Base-by-base conservation (phyloP, 2,329 filamentous ascomycete species). In the Catunica adiposa region DNA sequence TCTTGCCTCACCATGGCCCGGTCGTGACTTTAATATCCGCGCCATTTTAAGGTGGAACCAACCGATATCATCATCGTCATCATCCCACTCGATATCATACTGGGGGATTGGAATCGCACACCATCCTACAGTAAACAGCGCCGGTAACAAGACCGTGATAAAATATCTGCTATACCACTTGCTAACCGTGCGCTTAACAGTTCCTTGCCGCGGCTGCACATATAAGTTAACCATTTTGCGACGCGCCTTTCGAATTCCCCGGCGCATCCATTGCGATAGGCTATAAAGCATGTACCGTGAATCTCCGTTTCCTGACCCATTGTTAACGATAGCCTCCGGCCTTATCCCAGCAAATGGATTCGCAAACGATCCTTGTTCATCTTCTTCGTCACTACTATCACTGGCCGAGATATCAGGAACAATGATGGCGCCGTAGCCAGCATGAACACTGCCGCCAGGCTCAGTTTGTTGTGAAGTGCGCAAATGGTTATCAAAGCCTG, bases 61-160 rank as follows among this genome's bases (percentile, higher is more conserved):
- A 22, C n/a, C 20, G 6, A 22, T 60, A 34, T 62, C 63, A 54
- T 69, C 66, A 50, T 70, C 67, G 57, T 72, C 68, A 38, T 73
- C 68, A 56, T 70, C 66, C 50, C 50, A 52, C 1, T 69, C 69
- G 17, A 83, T 64, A 1, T 74, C 70, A 62, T 82, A 83, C 62
- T 82, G 76, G 20, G 81, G 81, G 59, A 84, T 79, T 0, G 81
- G 81, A 50, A 84, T 62, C 2, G 80, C 75, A 62, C 79, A 83
- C 81, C 81, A 84, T 11, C 71, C 71, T 62, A 78, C 63, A 65
- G 81, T 79, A 69, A 83, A 66, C 48, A 67, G 64, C 47, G 81
- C 80, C 2, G 81, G 81, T 62, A 84, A 63, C 55, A 82, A 66
- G 40, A 83, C 76, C 65, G 84, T 65, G 42, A 81, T 68, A 1